Percentiles rank a stretch among this genome's conserved stretches.
phyloP scores from a whole-genome alignment of 208 protist species.

The Trypanosoma melophagium region DNA sequence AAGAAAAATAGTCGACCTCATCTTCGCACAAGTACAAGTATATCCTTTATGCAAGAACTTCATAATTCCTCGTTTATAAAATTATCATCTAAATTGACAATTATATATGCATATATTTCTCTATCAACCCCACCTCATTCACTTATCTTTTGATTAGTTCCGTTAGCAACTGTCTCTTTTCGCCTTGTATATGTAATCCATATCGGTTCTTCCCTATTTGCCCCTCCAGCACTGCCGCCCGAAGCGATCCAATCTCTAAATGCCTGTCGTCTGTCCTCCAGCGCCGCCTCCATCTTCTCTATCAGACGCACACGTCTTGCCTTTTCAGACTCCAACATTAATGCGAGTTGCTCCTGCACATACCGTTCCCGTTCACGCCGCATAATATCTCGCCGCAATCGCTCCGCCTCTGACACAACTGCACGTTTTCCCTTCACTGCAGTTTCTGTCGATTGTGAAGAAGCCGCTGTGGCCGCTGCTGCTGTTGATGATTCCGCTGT shows the following conservation, averaged over 20 bases:
- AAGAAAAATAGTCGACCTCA: slow-evolving; percentile 2
- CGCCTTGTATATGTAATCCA: slow-evolving; percentile 7
- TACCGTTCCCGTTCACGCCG: slow-evolving; percentile 39
- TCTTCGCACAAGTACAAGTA: not conserved
- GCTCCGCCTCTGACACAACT: slow-evolving; percentile 24
- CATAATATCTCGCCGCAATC: slow-evolving; percentile 52
- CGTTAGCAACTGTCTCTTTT: not conserved
- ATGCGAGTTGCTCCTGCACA: slow-evolving; percentile 30
- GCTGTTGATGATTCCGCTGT: too few species aligned
- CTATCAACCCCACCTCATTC: not conserved
- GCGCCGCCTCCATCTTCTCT: slow-evolving; percentile 16
- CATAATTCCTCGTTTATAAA: too few species aligned
- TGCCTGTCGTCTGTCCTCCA: slow-evolving; percentile 23
- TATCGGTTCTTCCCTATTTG: slow-evolving; percentile 21
- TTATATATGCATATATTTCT: slow-evolving; percentile 25
- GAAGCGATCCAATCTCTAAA: slow-evolving; percentile 19
- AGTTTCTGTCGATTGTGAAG: not conserved
- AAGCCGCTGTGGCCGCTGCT: not conserved
- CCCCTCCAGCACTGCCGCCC: not conserved
- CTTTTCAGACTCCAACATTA: slow-evolving; percentile 35
- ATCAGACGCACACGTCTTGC: slow-evolving; percentile 41
- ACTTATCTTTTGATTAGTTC: not conserved
- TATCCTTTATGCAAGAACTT: not conserved
- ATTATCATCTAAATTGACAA: too few species aligned
- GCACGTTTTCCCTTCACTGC: slow-evolving; percentile 5